Base-by-base conservation (phyloP, 352 stramenopile species). In the Pythium scleroteichum region DNA sequence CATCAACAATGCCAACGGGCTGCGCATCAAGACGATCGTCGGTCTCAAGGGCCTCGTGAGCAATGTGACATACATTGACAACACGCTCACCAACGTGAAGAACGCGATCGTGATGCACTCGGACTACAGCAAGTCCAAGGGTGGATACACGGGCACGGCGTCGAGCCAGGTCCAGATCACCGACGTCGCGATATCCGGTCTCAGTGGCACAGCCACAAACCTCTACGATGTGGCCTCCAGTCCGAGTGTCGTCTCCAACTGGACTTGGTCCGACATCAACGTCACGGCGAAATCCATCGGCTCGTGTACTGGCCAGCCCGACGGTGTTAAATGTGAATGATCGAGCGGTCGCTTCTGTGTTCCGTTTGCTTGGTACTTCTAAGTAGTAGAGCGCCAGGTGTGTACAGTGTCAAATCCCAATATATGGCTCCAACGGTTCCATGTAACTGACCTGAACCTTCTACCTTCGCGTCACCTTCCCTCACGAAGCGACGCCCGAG, bases 81-180 rank as follows among this genome's bases (percentile, higher is more conserved):
- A 71, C 62, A 29, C 22, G 32, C 58, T 77, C 42, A 53, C 17
- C 4, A 61, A 75, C 54, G 59, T 53, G 23, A 59, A 67, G 44
- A 69, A 76, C 51, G 71, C 59, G 3, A 66, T 76, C 44, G 69
- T 76, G 40, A 68, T 76, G 48, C 63, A 73, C 60, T 71, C 71
- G 45, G 61, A 76, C 55, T 79, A 76, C 56, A 74, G 57, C 55
- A 75, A 76, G 59, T 13, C 48, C 4, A 69, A 75, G 53, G 68
- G 71, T 7, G 64, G 60, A 16, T 75, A 71, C 59, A 64, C 68
- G 19, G 50, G 54, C n/a, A 42, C 27, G 26, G 17, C 47, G 13
- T 29, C 47, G 47, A 42, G 47, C 29, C 7, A 41, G 5, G 47
- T 54, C 6, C 22, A 26, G 29, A 58, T 58, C 20, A 26, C 23